These are phyloP conservation scores for Lachnellula hyalina DNA, from an alignment of 2,329 filamentous ascomycete species.

Conservation along the genomic window DNA sequence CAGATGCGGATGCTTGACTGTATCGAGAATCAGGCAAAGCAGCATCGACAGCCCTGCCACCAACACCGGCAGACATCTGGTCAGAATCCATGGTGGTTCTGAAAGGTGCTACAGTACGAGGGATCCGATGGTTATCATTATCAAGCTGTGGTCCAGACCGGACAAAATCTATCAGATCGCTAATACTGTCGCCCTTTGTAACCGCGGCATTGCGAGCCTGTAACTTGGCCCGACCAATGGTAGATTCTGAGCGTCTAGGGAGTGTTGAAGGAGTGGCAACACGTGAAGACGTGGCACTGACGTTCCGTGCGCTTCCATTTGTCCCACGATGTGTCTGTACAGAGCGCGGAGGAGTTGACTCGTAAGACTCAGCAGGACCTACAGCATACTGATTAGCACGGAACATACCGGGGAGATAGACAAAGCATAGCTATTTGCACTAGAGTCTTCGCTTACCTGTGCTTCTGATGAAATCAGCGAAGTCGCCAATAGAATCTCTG, in stretches of 20 bases:
- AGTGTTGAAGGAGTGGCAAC: slow-evolving; percentile 12
- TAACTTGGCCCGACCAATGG: slow-evolving; percentile 47
- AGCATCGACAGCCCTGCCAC: slow-evolving; percentile 53
- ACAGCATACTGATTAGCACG: not conserved
- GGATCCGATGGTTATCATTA: slow-evolving; percentile 64
- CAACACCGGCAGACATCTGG: slow-evolving; percentile 54
- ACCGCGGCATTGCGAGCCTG: slow-evolving; percentile 68
- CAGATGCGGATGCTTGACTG: slow-evolving; percentile 40
- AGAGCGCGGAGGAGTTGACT: slow-evolving; percentile 22
- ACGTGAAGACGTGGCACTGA: slow-evolving; percentile 18
- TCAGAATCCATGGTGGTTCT: slow-evolving; percentile 82
- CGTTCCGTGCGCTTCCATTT: slow-evolving; percentile 26
- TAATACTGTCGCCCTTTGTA: slow-evolving; percentile 60
- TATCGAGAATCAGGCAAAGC: slow-evolving; percentile 48
- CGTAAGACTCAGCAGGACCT: slow-evolving; percentile 52
- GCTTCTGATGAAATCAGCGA: slow-evolving; percentile 84
- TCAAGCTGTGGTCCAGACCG: slow-evolving; percentile 64
- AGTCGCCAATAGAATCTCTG: slow-evolving; percentile 69
- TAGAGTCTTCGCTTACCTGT: slow-evolving; percentile 39
- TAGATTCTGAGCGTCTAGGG: slow-evolving; percentile 26
- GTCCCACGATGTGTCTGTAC: slow-evolving; percentile 30
- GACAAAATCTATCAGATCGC: slow-evolving; percentile 93
- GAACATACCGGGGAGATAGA: not conserved
- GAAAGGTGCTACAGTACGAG: slow-evolving; percentile 79
- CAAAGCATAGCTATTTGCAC: not conserved